Evolutionary conservation across 441 rosid species (phyloP).

Genomic region (Corymbia citriodora): DNA sequence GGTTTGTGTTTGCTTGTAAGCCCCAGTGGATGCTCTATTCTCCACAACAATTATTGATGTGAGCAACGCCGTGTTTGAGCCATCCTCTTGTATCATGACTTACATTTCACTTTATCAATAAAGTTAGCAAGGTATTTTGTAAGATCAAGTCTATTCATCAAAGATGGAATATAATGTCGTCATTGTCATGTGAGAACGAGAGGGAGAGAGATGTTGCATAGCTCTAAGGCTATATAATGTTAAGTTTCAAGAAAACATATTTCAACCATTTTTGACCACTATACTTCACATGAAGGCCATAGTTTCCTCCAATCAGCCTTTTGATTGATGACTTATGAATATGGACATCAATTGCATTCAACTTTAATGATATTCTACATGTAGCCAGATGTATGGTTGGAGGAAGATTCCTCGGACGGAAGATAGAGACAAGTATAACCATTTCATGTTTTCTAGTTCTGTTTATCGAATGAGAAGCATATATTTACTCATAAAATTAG

Average conservation of each 20-base stretch:
- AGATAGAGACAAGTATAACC: not conserved
- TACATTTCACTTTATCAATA: not conserved
- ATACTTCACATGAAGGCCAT: not conserved
- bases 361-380: not conserved
- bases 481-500: not conserved
- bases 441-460: not conserved
- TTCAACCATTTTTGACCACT: not conserved
- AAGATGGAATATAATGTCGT: not conserved
- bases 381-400: not conserved
- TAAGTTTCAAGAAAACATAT: not conserved
- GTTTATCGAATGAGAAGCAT: not conserved
- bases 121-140: not conserved
- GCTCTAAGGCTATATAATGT: not conserved
- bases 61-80: not conserved
- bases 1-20: not conserved
- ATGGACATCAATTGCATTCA: not conserved
- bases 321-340: not conserved
- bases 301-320: not conserved
- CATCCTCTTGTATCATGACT: not conserved
- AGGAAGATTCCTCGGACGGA: not conserved
- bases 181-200: no score
- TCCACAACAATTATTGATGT: not conserved
- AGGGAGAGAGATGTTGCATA: not conserved
- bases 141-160: not conserved
- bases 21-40: not conserved